Evolutionary conservation across 169 alveolate species (phyloP), one percentile per base, ranked within the genome.

Genomic region (Theileria annulata): DNA sequence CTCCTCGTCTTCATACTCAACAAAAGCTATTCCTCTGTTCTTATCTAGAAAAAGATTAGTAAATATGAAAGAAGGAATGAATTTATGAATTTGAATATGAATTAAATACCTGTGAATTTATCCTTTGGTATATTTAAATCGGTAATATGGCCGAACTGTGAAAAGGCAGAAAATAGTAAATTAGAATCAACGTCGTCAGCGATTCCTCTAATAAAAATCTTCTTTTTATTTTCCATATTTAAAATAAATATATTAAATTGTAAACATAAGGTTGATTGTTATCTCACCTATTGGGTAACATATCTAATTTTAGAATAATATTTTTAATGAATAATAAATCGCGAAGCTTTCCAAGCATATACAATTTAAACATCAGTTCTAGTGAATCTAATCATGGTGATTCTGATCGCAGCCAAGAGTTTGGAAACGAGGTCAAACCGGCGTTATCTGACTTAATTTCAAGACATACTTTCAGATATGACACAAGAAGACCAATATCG

Each of bases 91-190:
- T 21, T 31, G 28, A 49, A 4, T 25, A n/a, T 3, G 17, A 1
- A 42, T 42, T 2, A 56, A 25, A 25, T 71, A 92, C 95, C 93
- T 81, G 90, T 87, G 33, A 80, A 84, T 47, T 76, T 73, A 68
- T 92, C 93, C 62, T 86, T 71, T 1, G 95, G 95, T n/a, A 92
- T 73, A 58, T 89, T 93, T 21, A 89, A 62, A 63, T 81, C 75
- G n/a, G 89, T 69, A 51, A 92, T 86, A 69, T 87, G 91, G 76
- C 95, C 95, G 62, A 89, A 92, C 51, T 93, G 92, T 13, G 91
- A 48, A 76, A 92, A 92, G 59, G 93, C 92, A 27, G 93, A 91
- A 77, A 83, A 88, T 33, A 92, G 85, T 30, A 88, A 64, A 67
- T 89, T 91, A 86, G 78, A 84, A 63, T 79, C 87, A 60, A 92